Percentiles rank a stretch among this genome's conserved stretches.
Conservation (phyloP, 257 asterid species). For the Nicotiana undulata region DNA sequence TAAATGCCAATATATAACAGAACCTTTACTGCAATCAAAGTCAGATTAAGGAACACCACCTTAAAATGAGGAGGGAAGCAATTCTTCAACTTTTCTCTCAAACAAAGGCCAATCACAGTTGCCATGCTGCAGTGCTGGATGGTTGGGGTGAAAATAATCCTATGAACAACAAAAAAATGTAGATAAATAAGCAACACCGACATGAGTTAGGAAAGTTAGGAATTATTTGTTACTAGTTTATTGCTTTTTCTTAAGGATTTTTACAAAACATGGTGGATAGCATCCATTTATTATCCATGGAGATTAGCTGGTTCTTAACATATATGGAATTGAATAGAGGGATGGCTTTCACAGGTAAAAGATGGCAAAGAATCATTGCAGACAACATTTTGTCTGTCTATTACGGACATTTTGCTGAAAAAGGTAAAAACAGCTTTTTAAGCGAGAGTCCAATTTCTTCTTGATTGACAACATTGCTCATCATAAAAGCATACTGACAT, state of each 20-base stretch:
- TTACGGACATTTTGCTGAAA: background rate
- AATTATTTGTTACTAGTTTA: background rate
- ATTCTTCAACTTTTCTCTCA: conserved; percentile 71
- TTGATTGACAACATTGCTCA: background rate
- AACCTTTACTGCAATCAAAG: background rate
- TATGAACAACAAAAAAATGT: conserved; percentile 8
- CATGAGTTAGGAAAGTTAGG: background rate
- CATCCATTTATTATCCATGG: background rate
- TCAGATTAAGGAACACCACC: conserved; percentile 26
- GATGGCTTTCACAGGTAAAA: background rate
- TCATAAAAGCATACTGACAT: background rate
- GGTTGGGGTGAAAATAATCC: conserved; percentile 94
- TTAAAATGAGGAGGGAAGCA: conserved; percentile 80
- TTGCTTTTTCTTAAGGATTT: background rate
- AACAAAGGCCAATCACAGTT: conserved; percentile 77
- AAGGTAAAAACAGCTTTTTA: background rate
- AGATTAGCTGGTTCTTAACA: background rate
- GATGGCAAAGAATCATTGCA: background rate
- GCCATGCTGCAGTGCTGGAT: conserved; percentile 97
- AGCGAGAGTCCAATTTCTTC: background rate
- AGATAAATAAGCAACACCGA: background rate
- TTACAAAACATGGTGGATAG: background rate
- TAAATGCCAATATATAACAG: background rate
- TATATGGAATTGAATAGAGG: background rate
- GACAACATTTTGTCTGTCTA: background rate